Percentiles rank a stretch among this genome's conserved stretches.
Evolutionary conservation across 2,329 filamentous ascomycete genomes (phyloP).

Genomic region (Ophiostoma australiae): DNA sequence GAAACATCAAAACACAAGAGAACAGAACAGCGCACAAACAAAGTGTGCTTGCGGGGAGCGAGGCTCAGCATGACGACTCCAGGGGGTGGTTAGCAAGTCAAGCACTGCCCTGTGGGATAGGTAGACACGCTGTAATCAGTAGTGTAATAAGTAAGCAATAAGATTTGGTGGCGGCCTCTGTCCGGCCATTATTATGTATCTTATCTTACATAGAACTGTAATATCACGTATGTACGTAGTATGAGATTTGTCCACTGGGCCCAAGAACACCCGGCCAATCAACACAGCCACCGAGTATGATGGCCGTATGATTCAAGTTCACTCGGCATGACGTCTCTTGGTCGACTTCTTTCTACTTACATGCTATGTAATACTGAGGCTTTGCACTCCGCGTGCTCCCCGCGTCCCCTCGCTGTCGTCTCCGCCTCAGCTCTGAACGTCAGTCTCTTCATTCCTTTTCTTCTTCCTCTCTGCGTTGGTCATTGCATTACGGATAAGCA

Average conservation of each 20-base stretch:
- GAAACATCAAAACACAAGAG: not conserved
- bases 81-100: not conserved
- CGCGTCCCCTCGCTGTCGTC: not conserved
- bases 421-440: not conserved
- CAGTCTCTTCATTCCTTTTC: not conserved
- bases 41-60: not conserved
- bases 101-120: slow-evolving; percentile 4
- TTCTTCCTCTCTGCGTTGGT: not conserved
- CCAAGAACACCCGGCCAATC: not conserved
- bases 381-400: not conserved
- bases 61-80: slow-evolving; percentile 7
- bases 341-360: not conserved
- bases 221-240: too few relatives aligned
- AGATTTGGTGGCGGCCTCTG: not conserved
- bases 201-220: too few relatives aligned
- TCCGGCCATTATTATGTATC: too few relatives aligned
- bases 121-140: not conserved
- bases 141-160: not conserved
- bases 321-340: not conserved
- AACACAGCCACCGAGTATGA: not conserved
- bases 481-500: not conserved
- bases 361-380: not conserved
- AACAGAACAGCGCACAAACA: not conserved
- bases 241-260: too few relatives aligned
- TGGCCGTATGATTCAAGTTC: not conserved